phyloP scores from a whole-genome alignment of 192 early-diverging fungal species.

The Coemansia sp. region DNA sequence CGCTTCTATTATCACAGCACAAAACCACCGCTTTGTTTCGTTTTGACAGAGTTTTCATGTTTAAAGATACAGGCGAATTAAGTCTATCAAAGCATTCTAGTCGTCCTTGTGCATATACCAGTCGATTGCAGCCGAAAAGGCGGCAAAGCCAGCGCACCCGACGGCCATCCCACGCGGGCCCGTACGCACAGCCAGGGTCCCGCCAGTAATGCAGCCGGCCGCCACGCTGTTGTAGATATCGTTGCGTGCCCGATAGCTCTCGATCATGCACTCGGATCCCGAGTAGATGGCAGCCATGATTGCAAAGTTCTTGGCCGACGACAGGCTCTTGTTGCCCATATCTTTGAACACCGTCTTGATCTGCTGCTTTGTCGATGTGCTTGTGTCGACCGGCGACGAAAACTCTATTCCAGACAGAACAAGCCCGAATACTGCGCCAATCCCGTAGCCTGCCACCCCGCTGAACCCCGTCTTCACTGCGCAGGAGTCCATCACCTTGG shows the following conservation, averaged over 20 bases:
- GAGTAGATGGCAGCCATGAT: slow-evolving; percentile 90
- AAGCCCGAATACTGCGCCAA: slow-evolving; percentile 89
- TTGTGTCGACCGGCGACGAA: slow-evolving; percentile 70
- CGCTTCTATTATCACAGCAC: too few relatives aligned
- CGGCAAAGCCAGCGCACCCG: slow-evolving; percentile 93
- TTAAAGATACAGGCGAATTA: not conserved
- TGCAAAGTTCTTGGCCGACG: slow-evolving; percentile 93
- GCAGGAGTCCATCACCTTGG: slow-evolving; percentile 68
- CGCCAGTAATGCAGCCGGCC: slow-evolving; percentile 94
- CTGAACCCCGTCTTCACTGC: slow-evolving; percentile 70
- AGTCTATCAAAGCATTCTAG: slow-evolving; percentile 19
- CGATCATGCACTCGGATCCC: slow-evolving; percentile 92
- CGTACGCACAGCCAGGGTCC: slow-evolving; percentile 70
- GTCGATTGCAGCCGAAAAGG: slow-evolving; percentile 93
- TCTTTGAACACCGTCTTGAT: slow-evolving; percentile 83
- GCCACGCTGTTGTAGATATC: slow-evolving; percentile 89
- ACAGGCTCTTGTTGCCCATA: slow-evolving; percentile 80
- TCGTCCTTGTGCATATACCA: slow-evolving; percentile 73
- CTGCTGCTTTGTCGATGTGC: slow-evolving; percentile 78
- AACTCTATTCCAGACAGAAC: slow-evolving; percentile 93
- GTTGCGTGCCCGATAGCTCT: slow-evolving; percentile 94
- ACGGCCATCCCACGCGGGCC: slow-evolving; percentile 74
- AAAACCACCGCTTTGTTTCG: too few relatives aligned
- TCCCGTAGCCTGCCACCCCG: slow-evolving; percentile 79
- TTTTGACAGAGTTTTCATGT: not conserved